Evolutionary conservation across 306 rosid species (phyloP).

Genomic region (Vicia villosa): DNA sequence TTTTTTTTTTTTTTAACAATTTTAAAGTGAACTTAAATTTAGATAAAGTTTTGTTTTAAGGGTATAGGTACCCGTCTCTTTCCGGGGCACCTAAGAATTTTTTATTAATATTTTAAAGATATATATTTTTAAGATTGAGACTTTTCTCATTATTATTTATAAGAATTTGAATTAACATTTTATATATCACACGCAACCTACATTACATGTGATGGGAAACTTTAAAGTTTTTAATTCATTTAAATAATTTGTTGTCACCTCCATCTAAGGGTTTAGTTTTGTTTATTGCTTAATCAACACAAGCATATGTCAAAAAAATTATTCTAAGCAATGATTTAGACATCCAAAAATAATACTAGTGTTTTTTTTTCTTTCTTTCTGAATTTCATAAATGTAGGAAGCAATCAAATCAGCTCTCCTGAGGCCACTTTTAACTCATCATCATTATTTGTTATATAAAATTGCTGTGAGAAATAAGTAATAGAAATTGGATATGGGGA

Average conservation of each 20-base stretch:
- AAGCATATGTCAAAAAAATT: neutral
- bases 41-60: too few species aligned
- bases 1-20: too few species aligned
- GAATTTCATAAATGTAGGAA: neutral
- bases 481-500: neutral
- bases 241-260: conserved; percentile 9
- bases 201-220: neutral
- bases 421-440: conserved; percentile 24
- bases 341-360: conserved; percentile 7
- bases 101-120: too few species aligned
- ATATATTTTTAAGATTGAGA: neutral
- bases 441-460: conserved; percentile 24
- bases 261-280: conserved; percentile 3
- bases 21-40: too few species aligned
- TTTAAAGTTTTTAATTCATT: neutral
- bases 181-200: neutral
- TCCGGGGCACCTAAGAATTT: too few species aligned
- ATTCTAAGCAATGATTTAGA: conserved; percentile 22
- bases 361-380: conserved; percentile 24
- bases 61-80: too few species aligned
- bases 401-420: conserved; percentile 31
- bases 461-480: neutral
- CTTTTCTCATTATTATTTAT: neutral
- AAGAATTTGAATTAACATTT: conserved; percentile 5
- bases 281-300: conserved; percentile 16